phyloP scores from a whole-genome alignment of 139 green algal species.

The Auxenochlorella protothecoides region DNA sequence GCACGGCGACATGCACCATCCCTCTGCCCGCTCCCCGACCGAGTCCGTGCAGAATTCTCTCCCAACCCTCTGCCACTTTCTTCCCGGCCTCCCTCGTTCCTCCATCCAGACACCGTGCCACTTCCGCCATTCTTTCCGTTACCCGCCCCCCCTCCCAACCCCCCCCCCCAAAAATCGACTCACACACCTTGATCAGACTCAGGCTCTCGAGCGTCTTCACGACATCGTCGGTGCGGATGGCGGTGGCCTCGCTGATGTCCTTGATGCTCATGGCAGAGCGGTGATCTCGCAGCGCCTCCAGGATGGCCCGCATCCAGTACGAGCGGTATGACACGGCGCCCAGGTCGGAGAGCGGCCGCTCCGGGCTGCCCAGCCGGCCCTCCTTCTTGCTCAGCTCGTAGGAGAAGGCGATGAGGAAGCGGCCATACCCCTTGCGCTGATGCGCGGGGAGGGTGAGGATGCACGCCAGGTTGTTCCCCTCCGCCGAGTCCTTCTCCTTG shows the following conservation, averaged over 20 bases:
- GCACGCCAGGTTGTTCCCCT: constrained; percentile 98
- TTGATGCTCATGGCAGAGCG: constrained; percentile 75
- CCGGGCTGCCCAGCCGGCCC: constrained; percentile 73
- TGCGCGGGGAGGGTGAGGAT: constrained; percentile 96
- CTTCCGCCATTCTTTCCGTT: too few species aligned
- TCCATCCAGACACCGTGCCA: too few species aligned
- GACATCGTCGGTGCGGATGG: constrained; percentile 91
- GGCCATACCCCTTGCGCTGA: constrained; percentile 97
- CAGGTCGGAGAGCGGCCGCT: constrained; percentile 94
- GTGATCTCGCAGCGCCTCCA: constrained; percentile 70
- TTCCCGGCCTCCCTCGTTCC: too few species aligned
- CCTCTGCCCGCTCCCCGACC: too few species aligned
- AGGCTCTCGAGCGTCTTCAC: constrained; percentile 78
- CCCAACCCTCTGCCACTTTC: too few species aligned
- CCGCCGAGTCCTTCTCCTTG: constrained; percentile 79
- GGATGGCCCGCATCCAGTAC: constrained; percentile 92
- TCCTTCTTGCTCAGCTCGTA: constrained; percentile 98
- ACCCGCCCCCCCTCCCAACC: background rate
- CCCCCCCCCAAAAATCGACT: background rate
- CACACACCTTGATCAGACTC: constrained; percentile 56
- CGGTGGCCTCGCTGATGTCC: constrained; percentile 80
- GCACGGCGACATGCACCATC: too few species aligned
- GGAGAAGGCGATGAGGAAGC: constrained; percentile 94
- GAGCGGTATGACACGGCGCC: constrained; percentile 84
- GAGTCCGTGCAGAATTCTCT: too few species aligned